phyloP scores from a whole-genome alignment of 1,284 basidiomycete genomes.

The Agaricales sp. region DNA sequence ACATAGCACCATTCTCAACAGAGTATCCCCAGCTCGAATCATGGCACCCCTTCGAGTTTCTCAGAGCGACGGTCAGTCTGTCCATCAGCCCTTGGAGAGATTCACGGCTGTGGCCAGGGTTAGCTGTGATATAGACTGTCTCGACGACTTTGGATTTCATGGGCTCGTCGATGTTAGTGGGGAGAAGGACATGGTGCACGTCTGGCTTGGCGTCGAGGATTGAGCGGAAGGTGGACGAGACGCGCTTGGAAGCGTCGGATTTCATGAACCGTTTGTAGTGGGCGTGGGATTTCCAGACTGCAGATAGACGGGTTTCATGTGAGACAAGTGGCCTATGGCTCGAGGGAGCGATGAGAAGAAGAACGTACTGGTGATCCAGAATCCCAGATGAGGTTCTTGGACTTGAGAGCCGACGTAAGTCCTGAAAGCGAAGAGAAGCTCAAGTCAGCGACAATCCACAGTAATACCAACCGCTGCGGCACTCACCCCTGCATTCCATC shows the following conservation, averaged over 20 bases:
- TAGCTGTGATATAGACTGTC: no score
- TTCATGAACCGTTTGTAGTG: no score
- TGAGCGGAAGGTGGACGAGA: neutral
- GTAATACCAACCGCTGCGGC: neutral
- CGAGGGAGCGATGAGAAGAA: neutral
- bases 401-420: neutral
- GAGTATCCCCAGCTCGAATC: neutral
- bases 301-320: no score
- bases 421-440: no score
- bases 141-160: no score
- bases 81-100: neutral
- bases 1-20: neutral
- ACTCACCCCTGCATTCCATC: neutral
- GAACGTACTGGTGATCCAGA: neutral
- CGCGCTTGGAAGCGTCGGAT: neutral
- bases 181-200: neutral
- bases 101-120: no score
- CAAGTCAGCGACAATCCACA: neutral
- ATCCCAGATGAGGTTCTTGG: no score
- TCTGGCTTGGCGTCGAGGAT: neutral
- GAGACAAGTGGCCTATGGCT: neutral
- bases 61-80: no score
- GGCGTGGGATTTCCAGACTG: neutral
- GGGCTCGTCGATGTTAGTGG: no score
- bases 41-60: neutral